phyloP scores from a whole-genome alignment of 345 rosid genomes.

The Pistacia atlantica region DNA sequence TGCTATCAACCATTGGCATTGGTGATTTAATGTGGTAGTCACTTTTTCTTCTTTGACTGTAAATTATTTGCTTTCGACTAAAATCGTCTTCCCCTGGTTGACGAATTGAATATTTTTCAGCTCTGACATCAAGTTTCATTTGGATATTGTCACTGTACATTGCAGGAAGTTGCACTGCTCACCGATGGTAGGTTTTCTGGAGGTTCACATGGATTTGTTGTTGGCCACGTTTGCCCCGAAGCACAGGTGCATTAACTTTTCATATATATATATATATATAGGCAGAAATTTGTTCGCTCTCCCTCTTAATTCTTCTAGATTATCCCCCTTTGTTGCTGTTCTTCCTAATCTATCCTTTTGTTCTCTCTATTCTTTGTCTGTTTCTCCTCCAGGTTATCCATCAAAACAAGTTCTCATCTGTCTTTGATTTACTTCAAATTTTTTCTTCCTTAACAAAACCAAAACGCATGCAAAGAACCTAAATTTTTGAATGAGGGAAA shows the following conservation, averaged over 20 bases:
- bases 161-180: slow-evolving; percentile 89
- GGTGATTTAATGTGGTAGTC: neutral
- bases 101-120: neutral
- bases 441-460: too few relatives aligned
- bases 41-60: slow-evolving; percentile 2
- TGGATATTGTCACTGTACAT: slow-evolving; percentile 21
- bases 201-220: slow-evolving; percentile 98
- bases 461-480: too few relatives aligned
- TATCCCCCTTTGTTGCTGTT: too few relatives aligned
- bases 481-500: too few relatives aligned
- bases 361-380: too few relatives aligned
- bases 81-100: neutral
- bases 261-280: neutral
- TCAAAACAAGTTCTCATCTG: too few relatives aligned
- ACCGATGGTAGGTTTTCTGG: slow-evolving; percentile 99
- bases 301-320: too few relatives aligned
- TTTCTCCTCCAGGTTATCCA: too few relatives aligned
- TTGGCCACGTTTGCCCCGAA: slow-evolving; percentile 97
- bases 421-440: too few relatives aligned
- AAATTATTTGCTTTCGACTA: slow-evolving; percentile 4
- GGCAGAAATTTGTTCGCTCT: too few relatives aligned
- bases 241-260: slow-evolving; percentile 67
- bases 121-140: slow-evolving; percentile 10
- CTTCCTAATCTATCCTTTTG: too few relatives aligned
- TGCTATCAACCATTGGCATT: neutral